phyloP scores from a whole-genome alignment of 2,329 filamentous ascomycete genomes.

The Ceratocystis diversiconidia region DNA sequence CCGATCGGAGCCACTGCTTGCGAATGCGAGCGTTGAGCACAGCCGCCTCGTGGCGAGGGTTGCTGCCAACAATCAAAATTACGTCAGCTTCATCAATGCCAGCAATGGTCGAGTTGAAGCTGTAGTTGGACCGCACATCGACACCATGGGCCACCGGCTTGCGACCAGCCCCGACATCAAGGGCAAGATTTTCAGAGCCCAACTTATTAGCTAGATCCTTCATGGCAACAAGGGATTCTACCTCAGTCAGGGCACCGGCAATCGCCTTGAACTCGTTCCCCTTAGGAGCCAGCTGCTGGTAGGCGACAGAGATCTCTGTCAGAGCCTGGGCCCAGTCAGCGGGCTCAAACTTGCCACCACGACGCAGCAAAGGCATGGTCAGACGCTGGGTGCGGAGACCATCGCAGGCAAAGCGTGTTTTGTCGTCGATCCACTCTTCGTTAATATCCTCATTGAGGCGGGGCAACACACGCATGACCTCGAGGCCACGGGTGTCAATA shows the following conservation, averaged over 20 bases:
- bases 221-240: constrained; percentile 85
- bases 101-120: constrained; percentile 90
- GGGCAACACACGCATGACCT: constrained; percentile 90
- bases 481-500: constrained; percentile 79
- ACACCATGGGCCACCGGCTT: constrained; percentile 80
- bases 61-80: constrained; percentile 86
- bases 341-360: constrained; percentile 80
- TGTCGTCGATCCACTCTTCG: constrained; percentile 99
- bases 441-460: constrained; percentile 95
- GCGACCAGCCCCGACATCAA: constrained; percentile 76
- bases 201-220: constrained; percentile 96
- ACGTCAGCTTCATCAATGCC: constrained; percentile 88
- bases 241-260: constrained; percentile 79
- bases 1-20: constrained; percentile 94
- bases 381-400: constrained; percentile 91
- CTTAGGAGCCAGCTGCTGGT: constrained; percentile 63
- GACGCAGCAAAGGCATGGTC: constrained; percentile 79
- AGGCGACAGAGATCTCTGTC: constrained; percentile 69
- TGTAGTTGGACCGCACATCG: constrained; percentile 85
- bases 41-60: constrained; percentile 87
- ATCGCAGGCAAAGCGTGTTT: constrained; percentile 90
- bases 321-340: constrained; percentile 93
- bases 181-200: constrained; percentile 85
- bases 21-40: constrained; percentile 91
- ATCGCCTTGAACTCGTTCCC: constrained; percentile 93